Evolutionary conservation across 1,284 basidiomycete genomes (phyloP).

Genomic region (Tilletia setariae): DNA sequence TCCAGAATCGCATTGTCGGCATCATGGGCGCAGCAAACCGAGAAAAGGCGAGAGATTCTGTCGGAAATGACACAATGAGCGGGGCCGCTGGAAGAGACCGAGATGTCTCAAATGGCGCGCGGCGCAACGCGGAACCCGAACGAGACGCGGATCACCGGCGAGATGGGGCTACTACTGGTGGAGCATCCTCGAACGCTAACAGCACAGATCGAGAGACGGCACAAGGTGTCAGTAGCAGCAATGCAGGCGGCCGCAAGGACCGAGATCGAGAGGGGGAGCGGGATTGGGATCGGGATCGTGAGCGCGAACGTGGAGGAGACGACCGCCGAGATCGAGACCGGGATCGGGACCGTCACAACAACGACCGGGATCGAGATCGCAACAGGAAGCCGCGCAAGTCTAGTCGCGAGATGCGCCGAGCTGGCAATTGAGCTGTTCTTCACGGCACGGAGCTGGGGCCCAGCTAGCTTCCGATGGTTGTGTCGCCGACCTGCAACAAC

Average conservation of each 20-base stretch:
- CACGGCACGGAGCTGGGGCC: too few species aligned
- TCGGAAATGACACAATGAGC: too few species aligned
- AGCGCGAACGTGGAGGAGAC: neutral
- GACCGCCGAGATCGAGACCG: neutral
- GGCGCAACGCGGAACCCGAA: neutral
- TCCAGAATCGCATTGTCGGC: neutral
- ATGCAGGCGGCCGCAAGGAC: neutral
- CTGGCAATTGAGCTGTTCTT: too few species aligned
- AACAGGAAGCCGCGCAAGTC: neutral
- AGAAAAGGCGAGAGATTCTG: too few species aligned
- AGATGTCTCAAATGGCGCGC: too few species aligned
- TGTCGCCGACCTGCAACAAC: too few species aligned
- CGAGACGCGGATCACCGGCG: neutral
- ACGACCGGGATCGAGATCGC: neutral
- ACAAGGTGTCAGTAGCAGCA: neutral
- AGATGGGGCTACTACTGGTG: constrained; percentile 20
- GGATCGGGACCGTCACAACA: neutral
- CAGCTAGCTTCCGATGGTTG: too few species aligned
- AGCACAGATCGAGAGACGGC: too few species aligned
- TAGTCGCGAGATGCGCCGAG: neutral
- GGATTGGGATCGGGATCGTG: neutral
- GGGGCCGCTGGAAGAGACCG: too few species aligned
- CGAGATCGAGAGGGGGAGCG: constrained; percentile 2
- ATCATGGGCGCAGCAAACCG: neutral
- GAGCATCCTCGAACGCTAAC: constrained; percentile 18